Evolutionary conservation across 2,329 filamentous ascomycete species (phyloP).

Genomic region (Paramyrothecium roridum): DNA sequence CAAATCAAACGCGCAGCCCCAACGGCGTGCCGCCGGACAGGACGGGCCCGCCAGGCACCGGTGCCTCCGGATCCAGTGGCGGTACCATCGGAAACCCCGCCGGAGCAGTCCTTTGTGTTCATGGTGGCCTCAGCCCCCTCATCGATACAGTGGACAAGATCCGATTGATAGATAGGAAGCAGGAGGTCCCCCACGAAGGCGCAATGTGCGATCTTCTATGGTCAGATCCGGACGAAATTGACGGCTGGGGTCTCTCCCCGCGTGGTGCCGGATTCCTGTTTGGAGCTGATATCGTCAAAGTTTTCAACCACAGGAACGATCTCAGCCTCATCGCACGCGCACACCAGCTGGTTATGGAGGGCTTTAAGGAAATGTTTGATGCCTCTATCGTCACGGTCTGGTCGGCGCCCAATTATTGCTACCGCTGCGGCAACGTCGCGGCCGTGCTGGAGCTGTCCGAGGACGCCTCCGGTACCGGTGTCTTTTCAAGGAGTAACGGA

Average conservation of each 20-base stretch:
- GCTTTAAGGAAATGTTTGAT: conserved; percentile 99
- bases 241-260: conserved; percentile 92
- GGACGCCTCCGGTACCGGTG: conserved; percentile 71
- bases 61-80: conserved; percentile 67
- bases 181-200: conserved; percentile 97
- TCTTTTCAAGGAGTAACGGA: conserved; percentile 69
- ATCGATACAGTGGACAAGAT: conserved; percentile 97
- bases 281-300: conserved; percentile 90
- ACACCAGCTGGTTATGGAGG: conserved; percentile 98
- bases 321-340: conserved; percentile 88
- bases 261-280: conserved; percentile 95
- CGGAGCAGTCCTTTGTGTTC: conserved; percentile 90
- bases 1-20: conserved; percentile 22
- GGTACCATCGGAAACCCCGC: conserved; percentile 64
- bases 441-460: conserved; percentile 91
- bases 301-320: conserved; percentile 93
- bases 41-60: conserved; percentile 75
- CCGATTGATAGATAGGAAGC: conserved; percentile 88
- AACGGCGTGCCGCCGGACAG: conserved; percentile 21
- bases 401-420: conserved; percentile 96
- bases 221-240: conserved; percentile 97
- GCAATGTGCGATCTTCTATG: conserved; percentile 98
- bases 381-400: conserved; percentile 96
- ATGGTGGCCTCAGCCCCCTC: conserved; percentile 86
- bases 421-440: conserved; percentile 92